A percentile compares a stretch with the other conserved stretches of the same genome.
Evolutionary conservation across 768 basidiomycete genomes (phyloP).

Genomic region (Auriscalpium microsporum): DNA sequence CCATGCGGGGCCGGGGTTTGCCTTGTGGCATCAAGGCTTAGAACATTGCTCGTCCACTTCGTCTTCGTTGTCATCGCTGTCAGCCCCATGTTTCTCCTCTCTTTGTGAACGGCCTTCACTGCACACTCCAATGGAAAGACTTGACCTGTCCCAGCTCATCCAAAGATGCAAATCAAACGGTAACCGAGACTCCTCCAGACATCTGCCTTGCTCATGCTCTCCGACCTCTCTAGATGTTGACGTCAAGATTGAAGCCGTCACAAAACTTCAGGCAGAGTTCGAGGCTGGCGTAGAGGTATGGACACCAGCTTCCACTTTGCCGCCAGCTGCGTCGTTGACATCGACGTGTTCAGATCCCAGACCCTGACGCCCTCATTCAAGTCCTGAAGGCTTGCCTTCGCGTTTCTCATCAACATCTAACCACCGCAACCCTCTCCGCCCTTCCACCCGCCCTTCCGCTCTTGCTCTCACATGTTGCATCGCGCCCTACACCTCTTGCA

Average conservation of each 20-base stretch:
- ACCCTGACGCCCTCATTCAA: constrained; percentile 61
- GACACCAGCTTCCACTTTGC: constrained; percentile 1
- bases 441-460: constrained; percentile 60
- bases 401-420: constrained; percentile 74
- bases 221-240: constrained; percentile 53
- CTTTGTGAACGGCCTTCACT: background rate
- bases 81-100: background rate
- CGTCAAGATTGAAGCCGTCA: constrained; percentile 69
- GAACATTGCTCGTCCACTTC: no score
- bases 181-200: constrained; percentile 1
- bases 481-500: constrained; percentile 18
- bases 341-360: constrained; percentile 44
- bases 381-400: constrained; percentile 69
- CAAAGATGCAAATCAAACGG: constrained; percentile 25
- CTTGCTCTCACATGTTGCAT: constrained; percentile 37
- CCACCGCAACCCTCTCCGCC: constrained; percentile 65
- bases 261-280: constrained; percentile 69
- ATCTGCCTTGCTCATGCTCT: constrained; percentile 1
- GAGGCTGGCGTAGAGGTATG: constrained; percentile 63
- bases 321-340: background rate
- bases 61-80: no score
- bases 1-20: no score
- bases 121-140: constrained; percentile 19
- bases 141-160: constrained; percentile 21
- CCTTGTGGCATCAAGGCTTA: no score